Percentiles rank a stretch among this genome's conserved stretches.
Conservation (phyloP, 140 eudicot genomes). For the Bidens hawaiensis region DNA sequence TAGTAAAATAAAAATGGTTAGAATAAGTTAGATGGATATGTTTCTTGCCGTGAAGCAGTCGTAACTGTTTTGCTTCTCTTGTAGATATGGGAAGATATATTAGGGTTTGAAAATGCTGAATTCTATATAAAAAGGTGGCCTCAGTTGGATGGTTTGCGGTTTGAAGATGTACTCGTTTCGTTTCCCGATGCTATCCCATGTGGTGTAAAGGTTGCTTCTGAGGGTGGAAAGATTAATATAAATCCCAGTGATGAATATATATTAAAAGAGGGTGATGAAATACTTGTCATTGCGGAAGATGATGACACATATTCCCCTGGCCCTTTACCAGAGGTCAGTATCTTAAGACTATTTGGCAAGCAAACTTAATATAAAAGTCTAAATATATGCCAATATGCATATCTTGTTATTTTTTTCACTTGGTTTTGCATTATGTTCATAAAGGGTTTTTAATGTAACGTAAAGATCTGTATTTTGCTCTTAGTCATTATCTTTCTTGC, state of each 20-base stretch:
- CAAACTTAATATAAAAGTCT: neutral
- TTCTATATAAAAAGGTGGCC: slow-evolving; percentile 98
- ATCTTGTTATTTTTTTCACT: neutral
- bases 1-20: slow-evolving; percentile 25
- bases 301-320: slow-evolving; percentile 97
- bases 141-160: slow-evolving; percentile 64
- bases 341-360: neutral
- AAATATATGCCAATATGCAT: neutral
- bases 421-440: slow-evolving; percentile 3
- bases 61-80: neutral
- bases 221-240: slow-evolving; percentile 78
- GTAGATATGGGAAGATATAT: slow-evolving; percentile 98
- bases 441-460: neutral
- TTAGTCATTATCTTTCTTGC: slow-evolving; percentile 25
- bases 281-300: slow-evolving; percentile 97
- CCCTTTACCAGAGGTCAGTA: slow-evolving; percentile 70
- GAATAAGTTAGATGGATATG: neutral
- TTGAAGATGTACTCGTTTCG: slow-evolving; percentile 75
- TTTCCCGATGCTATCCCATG: slow-evolving; percentile 98
- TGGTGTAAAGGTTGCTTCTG: slow-evolving; percentile 80
- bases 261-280: slow-evolving; percentile 78
- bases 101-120: slow-evolving; percentile 98
- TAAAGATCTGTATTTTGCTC: slow-evolving; percentile 6
- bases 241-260: slow-evolving; percentile 90
- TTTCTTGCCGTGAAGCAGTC: neutral